phyloP scores from a whole-genome alignment of 306 rosid species.

The Luffa aegyptiaca region DNA sequence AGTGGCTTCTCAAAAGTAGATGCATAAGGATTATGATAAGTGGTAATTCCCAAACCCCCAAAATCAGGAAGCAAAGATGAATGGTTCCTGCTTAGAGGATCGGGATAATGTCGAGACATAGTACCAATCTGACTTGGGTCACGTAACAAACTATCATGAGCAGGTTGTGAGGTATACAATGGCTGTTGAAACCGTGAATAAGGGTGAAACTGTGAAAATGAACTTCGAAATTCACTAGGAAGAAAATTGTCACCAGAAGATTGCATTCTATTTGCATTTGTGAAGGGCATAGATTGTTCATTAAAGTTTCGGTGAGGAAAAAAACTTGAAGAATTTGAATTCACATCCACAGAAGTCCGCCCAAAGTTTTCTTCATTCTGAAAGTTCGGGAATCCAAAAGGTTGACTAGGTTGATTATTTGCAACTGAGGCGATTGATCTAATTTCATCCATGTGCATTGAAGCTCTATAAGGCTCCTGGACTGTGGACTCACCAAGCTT shows the following conservation, averaged over 20 bases:
- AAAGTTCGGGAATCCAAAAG: constrained; percentile 21
- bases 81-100: constrained; percentile 14
- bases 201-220: constrained; percentile 38
- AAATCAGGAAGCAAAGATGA: constrained; percentile 21
- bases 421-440: constrained; percentile 24
- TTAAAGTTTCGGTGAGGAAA: constrained; percentile 30
- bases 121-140: constrained; percentile 38
- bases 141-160: constrained; percentile 32
- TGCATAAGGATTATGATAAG: constrained; percentile 74
- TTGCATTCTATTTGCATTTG: constrained; percentile 36
- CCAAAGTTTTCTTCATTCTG: constrained; percentile 31
- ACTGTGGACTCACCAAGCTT: constrained; percentile 34
- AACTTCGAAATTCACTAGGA: constrained; percentile 30
- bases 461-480: constrained; percentile 34
- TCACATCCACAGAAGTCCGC: constrained; percentile 29
- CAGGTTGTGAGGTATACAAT: constrained; percentile 31
- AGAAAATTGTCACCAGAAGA: constrained; percentile 33
- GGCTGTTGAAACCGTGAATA: constrained; percentile 45
- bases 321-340: constrained; percentile 32
- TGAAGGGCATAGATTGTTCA: constrained; percentile 35
- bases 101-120: constrained; percentile 39
- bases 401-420: constrained; percentile 31
- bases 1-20: constrained; percentile 83
- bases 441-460: constrained; percentile 32
- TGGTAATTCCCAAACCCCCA: constrained; percentile 52